Conservation (phyloP, 1,284 basidiomycete species). For the Tilletia indica region DNA sequence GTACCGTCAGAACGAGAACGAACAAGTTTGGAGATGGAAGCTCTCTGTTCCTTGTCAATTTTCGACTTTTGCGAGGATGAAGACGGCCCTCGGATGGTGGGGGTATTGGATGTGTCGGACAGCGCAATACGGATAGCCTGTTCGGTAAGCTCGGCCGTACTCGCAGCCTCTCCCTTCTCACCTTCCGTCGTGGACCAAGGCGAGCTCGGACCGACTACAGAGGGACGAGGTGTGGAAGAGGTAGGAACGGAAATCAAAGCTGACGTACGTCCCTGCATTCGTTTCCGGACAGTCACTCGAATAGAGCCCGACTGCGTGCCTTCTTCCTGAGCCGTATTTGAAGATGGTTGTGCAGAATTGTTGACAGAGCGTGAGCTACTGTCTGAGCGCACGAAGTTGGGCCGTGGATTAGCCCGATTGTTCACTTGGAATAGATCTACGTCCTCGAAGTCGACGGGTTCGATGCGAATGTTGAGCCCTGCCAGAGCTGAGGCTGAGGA, state of each 20-base stretch:
- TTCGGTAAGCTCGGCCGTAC: neutral
- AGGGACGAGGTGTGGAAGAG: neutral
- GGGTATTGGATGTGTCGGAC: neutral
- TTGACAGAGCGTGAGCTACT: neutral
- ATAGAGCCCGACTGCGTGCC: neutral
- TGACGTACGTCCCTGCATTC: conserved; percentile 1
- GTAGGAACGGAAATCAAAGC: neutral
- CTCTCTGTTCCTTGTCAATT: neutral
- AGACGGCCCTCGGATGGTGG: neutral
- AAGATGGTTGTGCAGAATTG: neutral
- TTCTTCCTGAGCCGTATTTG: neutral
- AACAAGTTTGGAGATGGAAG: neutral
- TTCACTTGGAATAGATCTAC: neutral
- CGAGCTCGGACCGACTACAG: neutral
- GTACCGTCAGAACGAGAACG: neutral
- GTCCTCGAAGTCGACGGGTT: neutral
- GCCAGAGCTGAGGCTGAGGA: neutral
- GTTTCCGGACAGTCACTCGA: neutral
- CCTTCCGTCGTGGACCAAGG: neutral
- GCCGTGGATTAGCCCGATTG: neutral
- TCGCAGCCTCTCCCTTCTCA: too few species aligned
- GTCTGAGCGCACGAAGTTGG: neutral
- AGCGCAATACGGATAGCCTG: neutral
- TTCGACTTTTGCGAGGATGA: neutral
- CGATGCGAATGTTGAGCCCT: conserved; percentile 13